phyloP scores from a whole-genome alignment of 1,284 basidiomycete genomes.

The Puccinia coronata region DNA sequence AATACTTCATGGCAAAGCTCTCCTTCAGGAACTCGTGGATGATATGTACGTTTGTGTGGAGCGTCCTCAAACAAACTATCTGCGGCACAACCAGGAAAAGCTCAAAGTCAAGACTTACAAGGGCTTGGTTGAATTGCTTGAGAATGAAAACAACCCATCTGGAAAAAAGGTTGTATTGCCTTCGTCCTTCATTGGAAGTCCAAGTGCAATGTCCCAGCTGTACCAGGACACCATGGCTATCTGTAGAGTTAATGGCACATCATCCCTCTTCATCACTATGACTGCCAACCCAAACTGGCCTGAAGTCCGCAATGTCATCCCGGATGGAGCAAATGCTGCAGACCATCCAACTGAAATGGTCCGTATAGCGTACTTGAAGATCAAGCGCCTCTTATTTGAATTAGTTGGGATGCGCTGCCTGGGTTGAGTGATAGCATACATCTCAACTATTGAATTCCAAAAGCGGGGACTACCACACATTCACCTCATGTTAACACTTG shows the following conservation, averaged over 20 bases:
- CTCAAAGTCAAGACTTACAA: background rate
- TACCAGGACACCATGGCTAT: slow-evolving; percentile 60
- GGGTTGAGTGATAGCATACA: background rate
- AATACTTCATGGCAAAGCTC: background rate
- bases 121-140: background rate
- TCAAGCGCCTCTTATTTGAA: background rate
- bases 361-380: background rate
- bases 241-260: slow-evolving; percentile 56
- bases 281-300: slow-evolving; percentile 60
- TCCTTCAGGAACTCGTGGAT: slow-evolving; percentile 8
- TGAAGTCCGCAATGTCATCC: background rate
- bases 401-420: background rate
- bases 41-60: slow-evolving; percentile 31
- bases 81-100: background rate
- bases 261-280: slow-evolving; percentile 61
- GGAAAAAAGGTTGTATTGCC: slow-evolving; percentile 57
- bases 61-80: background rate
- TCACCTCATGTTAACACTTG: too few species aligned
- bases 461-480: too few species aligned
- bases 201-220: slow-evolving; percentile 58
- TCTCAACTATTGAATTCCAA: too few species aligned
- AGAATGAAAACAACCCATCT: slow-evolving; percentile 33
- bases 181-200: slow-evolving; percentile 59
- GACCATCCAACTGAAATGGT: background rate
- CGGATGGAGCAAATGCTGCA: background rate